Evolutionary conservation across 2,329 filamentous ascomycete species (phyloP), one percentile per base, ranked within the genome.

Genomic region (Aspergillus proliferans): DNA sequence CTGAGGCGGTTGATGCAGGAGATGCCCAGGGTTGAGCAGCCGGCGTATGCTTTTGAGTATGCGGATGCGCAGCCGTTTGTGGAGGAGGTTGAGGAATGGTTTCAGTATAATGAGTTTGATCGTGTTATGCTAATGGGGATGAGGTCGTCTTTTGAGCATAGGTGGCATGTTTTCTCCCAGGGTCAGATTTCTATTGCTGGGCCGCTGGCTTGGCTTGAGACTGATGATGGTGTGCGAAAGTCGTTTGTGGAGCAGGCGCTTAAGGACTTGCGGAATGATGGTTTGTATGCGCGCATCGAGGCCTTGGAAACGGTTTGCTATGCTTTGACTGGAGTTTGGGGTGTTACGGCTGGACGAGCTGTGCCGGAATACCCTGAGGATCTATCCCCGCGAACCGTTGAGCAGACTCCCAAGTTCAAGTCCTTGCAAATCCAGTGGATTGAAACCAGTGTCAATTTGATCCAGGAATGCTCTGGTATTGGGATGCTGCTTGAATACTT

Each of bases 11-110:
- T 91, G 47, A 85, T 91, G 15, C 81, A 83, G 53, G 87, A 91
- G 51, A 83, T 88, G 57, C 86, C 86, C 14, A 82, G 81, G 54
- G 65, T 77, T 46, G 86, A 90, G 56, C 80, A 85, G 45, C 76
- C 79, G 40, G 82, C 83, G 9, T 98, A 98, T 74, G 90, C 93
- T 52, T 98, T 95, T 66, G 81, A 81, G 54, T 92, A 92, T 71
- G 74, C 80, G 22, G 87, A 92, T 67, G 79, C 80, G 48, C 84
- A 85, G 19, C 75, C 82, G 0, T 85, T 95, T 59, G 83, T 87
- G 15, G 88, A 93, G 55, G 93, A 98, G 74, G 78, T 98, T 43
- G 89, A 97, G 65, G 93, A 98, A 72, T 98, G 93, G 93, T 98
- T 98, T 70, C 84, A 86, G 47, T 96, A 97, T 70, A 86, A 87